A percentile compares a stretch with the other conserved stretches of the same genome.
These are phyloP conservation scores for Peniophora sp. DNA, from an alignment of 1,284 basidiomycete genomes.

Conservation along the genomic window DNA sequence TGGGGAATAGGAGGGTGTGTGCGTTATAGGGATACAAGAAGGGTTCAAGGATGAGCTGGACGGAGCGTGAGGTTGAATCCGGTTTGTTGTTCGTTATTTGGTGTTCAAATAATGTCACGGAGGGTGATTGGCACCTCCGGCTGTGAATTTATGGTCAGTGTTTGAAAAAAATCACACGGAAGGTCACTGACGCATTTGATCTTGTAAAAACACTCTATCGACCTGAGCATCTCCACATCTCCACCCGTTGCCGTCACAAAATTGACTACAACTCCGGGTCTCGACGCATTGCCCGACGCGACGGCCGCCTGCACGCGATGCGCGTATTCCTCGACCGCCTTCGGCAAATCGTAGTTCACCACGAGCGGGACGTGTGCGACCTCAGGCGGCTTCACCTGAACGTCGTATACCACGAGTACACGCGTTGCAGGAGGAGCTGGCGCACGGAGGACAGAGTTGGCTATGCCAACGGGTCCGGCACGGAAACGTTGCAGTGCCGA, in stretches of 20 bases:
- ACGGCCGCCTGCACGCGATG: slow-evolving; percentile 82
- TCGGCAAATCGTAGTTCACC: slow-evolving; percentile 91
- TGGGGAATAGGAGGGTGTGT: background rate
- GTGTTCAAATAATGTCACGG: slow-evolving; percentile 78
- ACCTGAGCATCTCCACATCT: slow-evolving; percentile 95
- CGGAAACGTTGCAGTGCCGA: slow-evolving; percentile 79
- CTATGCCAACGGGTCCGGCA: slow-evolving; percentile 27
- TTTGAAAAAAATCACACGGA: slow-evolving; percentile 7
- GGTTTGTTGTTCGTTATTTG: background rate
- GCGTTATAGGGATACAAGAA: slow-evolving; percentile 71
- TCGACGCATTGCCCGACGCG: slow-evolving; percentile 61
- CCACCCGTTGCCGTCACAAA: slow-evolving; percentile 96
- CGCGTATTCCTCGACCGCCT: slow-evolving; percentile 93
- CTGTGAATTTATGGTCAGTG: slow-evolving; percentile 27
- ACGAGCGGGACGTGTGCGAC: slow-evolving; percentile 86
- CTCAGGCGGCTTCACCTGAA: slow-evolving; percentile 83
- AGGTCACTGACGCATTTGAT: slow-evolving; percentile 75
- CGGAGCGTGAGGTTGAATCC: background rate
- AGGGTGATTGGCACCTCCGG: slow-evolving; percentile 83
- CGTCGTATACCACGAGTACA: slow-evolving; percentile 86
- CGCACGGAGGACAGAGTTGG: slow-evolving; percentile 35
- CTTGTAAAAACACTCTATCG: slow-evolving; percentile 96
- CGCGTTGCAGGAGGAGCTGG: slow-evolving; percentile 56
- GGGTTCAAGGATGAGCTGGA: slow-evolving; percentile 12
- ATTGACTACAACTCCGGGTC: slow-evolving; percentile 86